Base-by-base conservation (phyloP, 1,284 basidiomycete genomes). In the Trametes sp. region DNA sequence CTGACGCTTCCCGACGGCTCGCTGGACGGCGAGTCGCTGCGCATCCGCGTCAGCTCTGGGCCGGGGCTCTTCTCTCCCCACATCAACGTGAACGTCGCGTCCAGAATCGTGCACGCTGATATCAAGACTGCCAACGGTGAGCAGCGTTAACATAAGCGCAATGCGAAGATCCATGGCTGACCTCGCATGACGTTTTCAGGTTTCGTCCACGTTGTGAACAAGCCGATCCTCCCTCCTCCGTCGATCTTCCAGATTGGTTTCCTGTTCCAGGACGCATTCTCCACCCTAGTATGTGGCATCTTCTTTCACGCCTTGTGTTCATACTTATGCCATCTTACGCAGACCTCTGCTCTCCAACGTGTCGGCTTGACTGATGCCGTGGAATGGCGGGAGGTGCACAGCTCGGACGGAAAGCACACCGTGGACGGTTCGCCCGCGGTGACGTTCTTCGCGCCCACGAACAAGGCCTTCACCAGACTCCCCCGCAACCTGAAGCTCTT, bases 371-470 rank as follows among this genome's bases (percentile, higher is more conserved):
- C 79, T 4, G 74, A 83, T 57, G 80, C 78, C 8, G 62, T 84
- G 50, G 84, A 87, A 54, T 78, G 82, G 66, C 77, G 78, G 54
- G 82, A 80, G 65, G 74, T 79, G 51, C 75, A 70, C 26, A 71
- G 76, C 36, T 60, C 76, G 19, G 75, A 78, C n/a, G 72, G 74
- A 13, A 71, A 78, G 52, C 68, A 68, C 19, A 68, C 70, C 4
- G 48, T 84, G 56, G 67, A 77, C 50, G 89, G 90, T 10, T 73
- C 82, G 13, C 73, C 80, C 0, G 78, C 86, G 9, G 80, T 85
- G 11, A 92, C 90, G 0, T 66, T 86, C 45, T 92, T 93, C 70
- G 85, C 84, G 1, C 91, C 90, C 0, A 82, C 82, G 53, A 90
- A 92, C 72, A 73, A 72, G 9, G 90, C 90, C 2, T 93, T 90